phyloP scores from a whole-genome alignment of 345 rosid species.

The Aquilaria yunnanensis region DNA sequence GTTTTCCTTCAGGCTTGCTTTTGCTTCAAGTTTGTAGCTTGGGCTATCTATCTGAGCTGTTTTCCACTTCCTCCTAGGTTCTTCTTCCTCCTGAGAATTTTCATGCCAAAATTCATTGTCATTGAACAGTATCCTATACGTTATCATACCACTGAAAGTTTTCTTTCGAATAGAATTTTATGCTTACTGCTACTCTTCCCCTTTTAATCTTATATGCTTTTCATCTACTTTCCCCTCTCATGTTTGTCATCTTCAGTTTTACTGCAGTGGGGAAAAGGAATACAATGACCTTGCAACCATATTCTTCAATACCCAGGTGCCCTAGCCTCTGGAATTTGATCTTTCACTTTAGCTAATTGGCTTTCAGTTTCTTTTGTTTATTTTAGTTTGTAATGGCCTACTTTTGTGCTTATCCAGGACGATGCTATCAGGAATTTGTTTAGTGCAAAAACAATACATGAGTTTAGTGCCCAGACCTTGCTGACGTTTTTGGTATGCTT shows the following conservation, averaged over 20 bases:
- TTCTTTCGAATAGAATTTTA: not conserved
- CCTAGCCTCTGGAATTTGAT: not conserved
- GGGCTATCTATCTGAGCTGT: no score
- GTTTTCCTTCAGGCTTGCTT: no score
- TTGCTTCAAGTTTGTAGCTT: no score
- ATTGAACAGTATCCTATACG: no score
- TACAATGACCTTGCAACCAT: slow-evolving; percentile 98
- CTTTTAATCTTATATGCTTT: slow-evolving; percentile 1
- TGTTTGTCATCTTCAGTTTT: slow-evolving; percentile 49
- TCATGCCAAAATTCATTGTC: no score
- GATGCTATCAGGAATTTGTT: slow-evolving; percentile 98
- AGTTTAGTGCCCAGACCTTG: slow-evolving; percentile 89
- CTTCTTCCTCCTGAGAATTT: no score
- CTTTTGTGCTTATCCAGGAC: slow-evolving; percentile 41
- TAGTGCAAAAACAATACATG: slow-evolving; percentile 96
- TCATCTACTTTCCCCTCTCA: slow-evolving; percentile 3
- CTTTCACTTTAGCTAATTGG: slow-evolving; percentile 2
- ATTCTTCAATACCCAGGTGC: slow-evolving; percentile 97
- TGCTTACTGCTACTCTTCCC: not conserved
- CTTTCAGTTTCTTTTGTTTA: slow-evolving; percentile 9
- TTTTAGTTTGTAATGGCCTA: not conserved
- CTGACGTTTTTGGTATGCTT: slow-evolving; percentile 81
- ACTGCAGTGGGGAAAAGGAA: slow-evolving; percentile 71
- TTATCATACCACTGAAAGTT: no score
- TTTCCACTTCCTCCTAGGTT: no score